Evolutionary conservation across 2,329 filamentous ascomycete species (phyloP), one percentile per base, ranked within the genome.

Genomic region (Alternaria viburni): DNA sequence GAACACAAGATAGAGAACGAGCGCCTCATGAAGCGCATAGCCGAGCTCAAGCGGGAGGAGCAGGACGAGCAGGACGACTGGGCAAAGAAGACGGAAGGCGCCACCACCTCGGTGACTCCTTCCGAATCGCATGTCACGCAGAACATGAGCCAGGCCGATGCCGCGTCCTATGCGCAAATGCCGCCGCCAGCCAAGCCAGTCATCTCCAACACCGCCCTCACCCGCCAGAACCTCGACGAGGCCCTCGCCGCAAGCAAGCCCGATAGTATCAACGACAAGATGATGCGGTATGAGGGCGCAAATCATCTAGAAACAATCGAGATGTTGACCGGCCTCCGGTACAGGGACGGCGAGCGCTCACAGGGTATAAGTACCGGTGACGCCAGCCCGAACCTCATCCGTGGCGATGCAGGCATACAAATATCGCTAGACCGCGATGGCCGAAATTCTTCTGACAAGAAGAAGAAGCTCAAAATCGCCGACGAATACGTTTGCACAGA

Each of bases 1-100:
- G 95, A 98, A 78, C 94, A 97, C 82, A 97, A 97, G 81, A 95
- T 97, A 58, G 95, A 97, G 79, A 97, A 97, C 74, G 93, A 97
- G 82, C 88, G 94, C 5, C 81, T 98, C 52, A 89, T 89, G 73
- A 91, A 93, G 71, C 89, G 93, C 46, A 97, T 98, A 65, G 89
- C 91, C 17, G 93, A 96, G 80, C 84, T 97, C 58, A 92, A 92
- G 70, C 87, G 88, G 65, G 95, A 97, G 79, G 95, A 97, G 78
- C 89, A 90, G 60, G 92, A 94, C 58, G 94, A 96, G 64, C 85
- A 86, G 15, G 90, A 91, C 62, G 87, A 89, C 47, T 90, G 87
- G 84, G 77, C 83, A 45, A 86, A 85, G 71, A 88, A 86, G 70
- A 85, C 88, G 68, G 88, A 88, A 57, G 69, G 62, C 23, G 60